These are phyloP conservation scores for Fusarium torreyae DNA, from an alignment of 2,329 filamentous ascomycete species.

Conservation along the genomic window DNA sequence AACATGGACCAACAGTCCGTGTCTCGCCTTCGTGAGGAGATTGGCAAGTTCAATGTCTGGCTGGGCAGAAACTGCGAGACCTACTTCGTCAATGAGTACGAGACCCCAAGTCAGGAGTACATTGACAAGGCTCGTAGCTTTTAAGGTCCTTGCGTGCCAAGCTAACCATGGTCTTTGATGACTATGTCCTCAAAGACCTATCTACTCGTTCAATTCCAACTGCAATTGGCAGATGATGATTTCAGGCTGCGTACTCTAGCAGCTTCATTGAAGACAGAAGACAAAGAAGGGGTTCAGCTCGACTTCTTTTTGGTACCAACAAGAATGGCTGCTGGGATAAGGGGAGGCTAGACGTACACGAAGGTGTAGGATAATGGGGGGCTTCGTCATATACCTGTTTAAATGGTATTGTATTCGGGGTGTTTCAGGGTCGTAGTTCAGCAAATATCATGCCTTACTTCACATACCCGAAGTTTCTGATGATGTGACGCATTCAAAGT, in stretches of 20 bases:
- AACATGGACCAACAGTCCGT: conserved; percentile 98
- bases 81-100: conserved; percentile 85
- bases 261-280: background rate
- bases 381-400: conserved; percentile 30
- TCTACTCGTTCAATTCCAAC: background rate
- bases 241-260: background rate
- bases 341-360: conserved; percentile 11
- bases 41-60: conserved; percentile 89
- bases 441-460: background rate
- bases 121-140: conserved; percentile 74
- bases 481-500: background rate
- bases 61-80: conserved; percentile 80
- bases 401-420: conserved; percentile 18
- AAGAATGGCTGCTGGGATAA: conserved; percentile 21
- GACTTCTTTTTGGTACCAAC: conserved; percentile 15
- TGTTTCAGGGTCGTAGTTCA: conserved; percentile 12
- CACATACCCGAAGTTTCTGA: background rate
- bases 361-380: conserved; percentile 44
- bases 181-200: background rate
- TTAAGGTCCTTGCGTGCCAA: conserved; percentile 44
- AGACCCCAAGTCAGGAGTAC: conserved; percentile 79
- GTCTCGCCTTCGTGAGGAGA: conserved; percentile 88
- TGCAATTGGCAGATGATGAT: background rate
- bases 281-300: background rate
- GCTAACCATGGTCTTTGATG: background rate